phyloP scores from a whole-genome alignment of 2,329 filamentous ascomycete genomes.

The Cercospora nicotianae region DNA sequence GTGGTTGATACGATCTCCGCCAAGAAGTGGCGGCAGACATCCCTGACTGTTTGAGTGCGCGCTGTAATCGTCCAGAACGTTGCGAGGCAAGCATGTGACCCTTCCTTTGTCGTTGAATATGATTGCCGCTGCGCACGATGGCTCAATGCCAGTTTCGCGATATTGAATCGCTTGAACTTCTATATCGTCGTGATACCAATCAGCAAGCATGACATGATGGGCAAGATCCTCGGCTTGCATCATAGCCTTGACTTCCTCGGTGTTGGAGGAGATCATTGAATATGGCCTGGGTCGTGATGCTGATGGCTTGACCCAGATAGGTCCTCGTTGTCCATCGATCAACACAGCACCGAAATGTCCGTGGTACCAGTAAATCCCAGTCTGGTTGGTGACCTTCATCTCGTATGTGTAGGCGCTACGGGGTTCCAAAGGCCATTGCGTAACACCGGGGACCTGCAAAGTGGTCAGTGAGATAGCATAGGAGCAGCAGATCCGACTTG shows the following conservation, averaged over 20 bases:
- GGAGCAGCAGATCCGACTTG: background rate
- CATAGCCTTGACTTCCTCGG: constrained; percentile 19
- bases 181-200: constrained; percentile 22
- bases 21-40: constrained; percentile 18
- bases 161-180: constrained; percentile 17
- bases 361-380: constrained; percentile 25
- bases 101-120: constrained; percentile 22
- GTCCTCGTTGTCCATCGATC: constrained; percentile 24
- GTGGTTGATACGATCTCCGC: constrained; percentile 22
- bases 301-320: constrained; percentile 24
- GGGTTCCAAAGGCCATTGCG: constrained; percentile 25
- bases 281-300: constrained; percentile 22
- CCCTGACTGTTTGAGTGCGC: constrained; percentile 17
- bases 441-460: constrained; percentile 24
- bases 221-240: constrained; percentile 18
- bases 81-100: constrained; percentile 9
- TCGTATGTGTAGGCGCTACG: constrained; percentile 24
- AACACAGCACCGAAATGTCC: constrained; percentile 25
- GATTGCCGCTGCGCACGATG: constrained; percentile 22
- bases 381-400: constrained; percentile 24
- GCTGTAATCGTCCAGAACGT: constrained; percentile 11
- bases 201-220: constrained; percentile 20
- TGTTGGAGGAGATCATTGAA: constrained; percentile 13
- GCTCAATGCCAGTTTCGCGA: constrained; percentile 22
- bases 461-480: background rate